Evolutionary conservation across 805 yeast genomes (phyloP), one percentile per base, ranked within the genome.

Genomic region (Hermanozyma aechmeae): DNA sequence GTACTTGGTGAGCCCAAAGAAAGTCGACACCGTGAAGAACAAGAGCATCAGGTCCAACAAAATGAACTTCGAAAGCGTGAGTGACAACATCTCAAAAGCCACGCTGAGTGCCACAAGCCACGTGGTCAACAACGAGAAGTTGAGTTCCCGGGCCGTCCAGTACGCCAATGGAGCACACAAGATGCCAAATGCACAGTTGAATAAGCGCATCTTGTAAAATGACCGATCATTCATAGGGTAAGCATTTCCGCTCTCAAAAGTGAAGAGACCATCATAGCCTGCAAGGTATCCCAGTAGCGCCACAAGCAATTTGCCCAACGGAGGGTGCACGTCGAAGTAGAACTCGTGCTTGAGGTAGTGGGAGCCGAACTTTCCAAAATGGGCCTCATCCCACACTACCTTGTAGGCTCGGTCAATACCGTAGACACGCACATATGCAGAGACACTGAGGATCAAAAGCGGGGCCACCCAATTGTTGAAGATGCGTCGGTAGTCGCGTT

Each of bases 311-410:
- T 82, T 82, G 7, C 92, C 94, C 42, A 82, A 63, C 1, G 93
- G 93, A 13, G 94, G 94, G 48, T 82, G 94, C 17, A 82, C 93
- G 57, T 82, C 94, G 43, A 76, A 84, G 46, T 82, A 82, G 48
- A 81, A 80, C 45, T 81, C 86, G 46, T 77, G 85, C 51, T 77
- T 71, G 39, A 80, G 58, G 52, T 82, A 82, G 45, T 80, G 76
- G 3, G 89, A 77, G 25, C 93, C 93, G 50, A 82, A 82, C 50
- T 79, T 80, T 24, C 92, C 94, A 51, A 82, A 82, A 61, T 82
- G 94, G 5, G 93, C 92, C 53, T 82, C 94, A 58, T 82, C 94
- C 94, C 94, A 82, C 6, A 80, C 79, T 27, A 82, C 89, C 31
- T 63, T 65, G 28, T 69, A 52, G 33, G 75, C 67, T 18, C 57